Conservation (phyloP, 495 filamentous ascomycete genomes). For the Pyrenula aspistea region DNA sequence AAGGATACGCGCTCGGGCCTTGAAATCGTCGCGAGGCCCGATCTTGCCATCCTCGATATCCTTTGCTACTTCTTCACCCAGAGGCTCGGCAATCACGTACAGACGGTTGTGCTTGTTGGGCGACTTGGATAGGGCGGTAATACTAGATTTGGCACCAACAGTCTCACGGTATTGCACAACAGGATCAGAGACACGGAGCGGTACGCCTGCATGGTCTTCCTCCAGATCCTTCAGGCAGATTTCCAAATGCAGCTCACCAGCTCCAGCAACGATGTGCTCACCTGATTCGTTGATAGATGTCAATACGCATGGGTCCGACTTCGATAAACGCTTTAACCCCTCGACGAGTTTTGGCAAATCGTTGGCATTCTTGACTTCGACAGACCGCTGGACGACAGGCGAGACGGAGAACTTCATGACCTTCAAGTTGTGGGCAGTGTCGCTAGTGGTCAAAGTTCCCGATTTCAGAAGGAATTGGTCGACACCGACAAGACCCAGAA, state of each 20-base stretch:
- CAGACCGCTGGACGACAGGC: conserved; percentile 94
- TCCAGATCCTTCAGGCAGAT: conserved; percentile 99
- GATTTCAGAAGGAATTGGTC: conserved; percentile 99
- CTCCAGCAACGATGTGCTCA: conserved; percentile 98
- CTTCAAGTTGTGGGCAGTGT: conserved; percentile 99
- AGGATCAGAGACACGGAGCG: conserved; percentile 90
- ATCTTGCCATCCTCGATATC: conserved; percentile 92
- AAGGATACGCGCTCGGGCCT: conserved; percentile 90
- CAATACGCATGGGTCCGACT: conserved; percentile 98
- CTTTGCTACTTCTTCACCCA: conserved; percentile 79
- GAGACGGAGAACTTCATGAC: conserved; percentile 99
- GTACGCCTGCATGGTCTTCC: conserved; percentile 98
- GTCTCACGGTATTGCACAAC: conserved; percentile 98
- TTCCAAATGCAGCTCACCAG: conserved; percentile 97
- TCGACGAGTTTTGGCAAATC: conserved; percentile 99
- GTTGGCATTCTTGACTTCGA: conserved; percentile 99
- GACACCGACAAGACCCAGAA: conserved; percentile 96
- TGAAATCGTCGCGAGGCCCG: conserved; percentile 95
- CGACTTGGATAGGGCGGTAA: conserved; percentile 96
- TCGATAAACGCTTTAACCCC: conserved; percentile 99
- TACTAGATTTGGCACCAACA: conserved; percentile 67
- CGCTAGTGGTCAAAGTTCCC: conserved; percentile 93
- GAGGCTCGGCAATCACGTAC: conserved; percentile 81
- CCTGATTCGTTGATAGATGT: conserved; percentile 79
- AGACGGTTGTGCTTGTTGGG: conserved; percentile 99